Evolutionary conservation across 306 rosid species (phyloP).

Genomic region (Clitoria ternatea): DNA sequence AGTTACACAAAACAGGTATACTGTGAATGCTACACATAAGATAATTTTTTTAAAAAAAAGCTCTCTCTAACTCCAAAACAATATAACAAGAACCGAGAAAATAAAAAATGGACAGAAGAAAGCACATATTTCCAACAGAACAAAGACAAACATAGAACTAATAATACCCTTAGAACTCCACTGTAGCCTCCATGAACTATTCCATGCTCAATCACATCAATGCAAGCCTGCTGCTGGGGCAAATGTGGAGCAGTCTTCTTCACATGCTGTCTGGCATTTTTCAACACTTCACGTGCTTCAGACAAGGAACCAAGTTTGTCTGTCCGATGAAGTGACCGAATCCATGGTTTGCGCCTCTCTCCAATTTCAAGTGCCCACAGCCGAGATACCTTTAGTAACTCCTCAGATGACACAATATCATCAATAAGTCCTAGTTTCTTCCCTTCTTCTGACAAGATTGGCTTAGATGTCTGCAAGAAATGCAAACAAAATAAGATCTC

Average conservation of each 20-base stretch:
- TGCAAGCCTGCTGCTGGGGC: constrained; percentile 92
- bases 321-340: constrained; percentile 87
- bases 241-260: constrained; percentile 71
- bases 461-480: constrained; percentile 60
- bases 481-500: neutral
- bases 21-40: neutral
- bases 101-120: neutral
- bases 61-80: neutral
- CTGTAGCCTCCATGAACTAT: constrained; percentile 92
- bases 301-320: constrained; percentile 73
- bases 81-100: neutral
- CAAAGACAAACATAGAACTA: neutral
- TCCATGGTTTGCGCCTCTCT: constrained; percentile 69
- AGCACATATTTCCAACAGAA: neutral
- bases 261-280: constrained; percentile 63
- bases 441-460: constrained; percentile 93
- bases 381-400: constrained; percentile 72
- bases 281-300: constrained; percentile 64
- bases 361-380: constrained; percentile 84
- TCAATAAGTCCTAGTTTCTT: constrained; percentile 83
- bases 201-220: constrained; percentile 87
- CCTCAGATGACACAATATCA: constrained; percentile 69
- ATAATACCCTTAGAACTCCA: constrained; percentile 77
- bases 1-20: constrained; percentile 13
- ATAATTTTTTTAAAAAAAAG: too few relatives aligned